Conservation (phyloP, 2,329 filamentous ascomycete species). For the Biscogniauxia sp. region DNA sequence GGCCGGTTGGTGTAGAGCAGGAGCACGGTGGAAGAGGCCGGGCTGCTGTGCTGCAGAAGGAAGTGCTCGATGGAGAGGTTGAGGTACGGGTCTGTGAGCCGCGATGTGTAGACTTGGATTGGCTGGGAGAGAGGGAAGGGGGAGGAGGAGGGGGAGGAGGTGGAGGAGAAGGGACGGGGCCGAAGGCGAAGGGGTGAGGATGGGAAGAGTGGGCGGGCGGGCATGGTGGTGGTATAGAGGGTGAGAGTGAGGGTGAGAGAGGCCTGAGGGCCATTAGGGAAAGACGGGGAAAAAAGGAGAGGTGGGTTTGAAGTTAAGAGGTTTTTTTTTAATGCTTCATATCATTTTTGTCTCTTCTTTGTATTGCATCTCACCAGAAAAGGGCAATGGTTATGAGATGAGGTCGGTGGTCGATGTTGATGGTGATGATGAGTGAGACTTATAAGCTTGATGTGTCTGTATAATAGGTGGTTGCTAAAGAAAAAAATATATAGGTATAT, state of each 20-base stretch:
- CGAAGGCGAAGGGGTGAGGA: constrained; percentile 1
- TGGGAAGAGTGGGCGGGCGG: not conserved
- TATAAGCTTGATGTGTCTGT: too few relatives aligned
- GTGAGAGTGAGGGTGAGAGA: not conserved
- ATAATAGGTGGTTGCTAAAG: too few relatives aligned
- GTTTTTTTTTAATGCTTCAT: too few relatives aligned
- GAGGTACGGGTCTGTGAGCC: constrained; percentile 71
- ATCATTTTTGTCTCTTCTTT: too few relatives aligned
- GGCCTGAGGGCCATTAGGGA: not conserved
- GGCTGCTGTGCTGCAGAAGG: constrained; percentile 73
- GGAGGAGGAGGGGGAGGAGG: too few relatives aligned
- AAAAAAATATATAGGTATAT: too few relatives aligned
- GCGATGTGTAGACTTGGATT: constrained; percentile 75
- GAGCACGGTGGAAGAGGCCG: constrained; percentile 71
- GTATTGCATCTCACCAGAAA: too few relatives aligned
- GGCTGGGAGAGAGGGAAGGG: too few relatives aligned
- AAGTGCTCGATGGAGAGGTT: constrained; percentile 95
- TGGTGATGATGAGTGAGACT: too few relatives aligned
- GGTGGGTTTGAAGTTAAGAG: too few relatives aligned
- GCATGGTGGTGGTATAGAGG: not conserved
- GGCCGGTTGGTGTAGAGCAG: constrained; percentile 88
- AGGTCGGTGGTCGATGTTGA: too few relatives aligned
- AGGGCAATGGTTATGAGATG: too few relatives aligned
- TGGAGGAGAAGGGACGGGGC: constrained; percentile 35
- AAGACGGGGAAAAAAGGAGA: not conserved